Evolutionary conservation across 306 rosid species (phyloP).

Genomic region (Vigna angularis): DNA sequence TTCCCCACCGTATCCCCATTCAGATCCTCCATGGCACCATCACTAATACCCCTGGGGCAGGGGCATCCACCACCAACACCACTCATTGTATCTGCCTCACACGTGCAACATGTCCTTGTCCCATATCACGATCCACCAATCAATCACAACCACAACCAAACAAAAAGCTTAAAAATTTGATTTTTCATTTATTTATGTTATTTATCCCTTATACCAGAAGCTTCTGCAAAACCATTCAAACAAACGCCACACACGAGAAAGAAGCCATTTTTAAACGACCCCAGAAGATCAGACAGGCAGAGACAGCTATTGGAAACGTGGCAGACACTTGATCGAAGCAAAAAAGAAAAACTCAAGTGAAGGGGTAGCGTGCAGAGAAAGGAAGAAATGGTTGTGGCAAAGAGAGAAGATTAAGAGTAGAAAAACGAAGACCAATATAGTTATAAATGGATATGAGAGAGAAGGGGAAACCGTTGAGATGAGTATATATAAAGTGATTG

Average conservation of each 20-base stretch:
- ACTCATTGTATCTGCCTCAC: conserved; percentile 26
- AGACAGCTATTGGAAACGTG: conserved; percentile 46
- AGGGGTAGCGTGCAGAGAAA: conserved; percentile 11
- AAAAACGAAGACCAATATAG: conserved; percentile 39
- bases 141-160: conserved; percentile 27
- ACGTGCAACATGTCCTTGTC: conserved; percentile 49
- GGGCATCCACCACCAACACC: conserved; percentile 36
- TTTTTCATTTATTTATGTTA: not conserved
- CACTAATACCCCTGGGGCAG: conserved; percentile 39
- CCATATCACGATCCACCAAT: conserved; percentile 41
- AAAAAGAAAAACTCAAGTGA: not conserved
- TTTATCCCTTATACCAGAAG: conserved; percentile 21
- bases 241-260: conserved; percentile 34
- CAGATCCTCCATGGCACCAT: conserved; percentile 56
- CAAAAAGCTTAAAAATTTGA: conserved; percentile 1
- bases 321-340: conserved; percentile 51
- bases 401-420: conserved; percentile 42
- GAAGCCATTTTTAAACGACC: conserved; percentile 40
- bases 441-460: not conserved
- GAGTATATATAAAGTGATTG: conserved; percentile 44
- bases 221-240: conserved; percentile 23
- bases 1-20: conserved; percentile 53
- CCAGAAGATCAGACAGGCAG: conserved; percentile 31
- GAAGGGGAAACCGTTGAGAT: conserved; percentile 54
- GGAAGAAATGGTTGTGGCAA: conserved; percentile 37